These are phyloP conservation scores for Ophiostoma piceae DNA, from an alignment of 2,329 filamentous ascomycete species.

Conservation along the genomic window DNA sequence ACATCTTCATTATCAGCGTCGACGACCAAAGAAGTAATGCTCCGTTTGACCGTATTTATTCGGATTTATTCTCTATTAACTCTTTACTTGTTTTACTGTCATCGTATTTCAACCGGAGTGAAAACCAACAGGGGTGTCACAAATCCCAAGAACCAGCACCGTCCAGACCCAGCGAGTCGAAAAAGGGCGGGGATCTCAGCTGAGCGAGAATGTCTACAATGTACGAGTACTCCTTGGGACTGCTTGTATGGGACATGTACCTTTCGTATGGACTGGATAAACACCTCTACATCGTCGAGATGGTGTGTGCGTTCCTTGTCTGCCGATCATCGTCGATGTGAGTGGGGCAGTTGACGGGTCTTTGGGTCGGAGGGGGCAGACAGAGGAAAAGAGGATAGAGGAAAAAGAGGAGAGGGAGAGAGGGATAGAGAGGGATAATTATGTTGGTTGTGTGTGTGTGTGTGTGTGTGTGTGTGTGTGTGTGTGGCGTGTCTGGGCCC, in stretches of 20 bases:
- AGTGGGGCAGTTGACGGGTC: slow-evolving; percentile 3
- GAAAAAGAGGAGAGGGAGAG: neutral
- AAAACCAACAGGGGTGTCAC: neutral
- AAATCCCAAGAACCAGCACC: neutral
- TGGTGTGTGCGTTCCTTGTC: slow-evolving; percentile 5
- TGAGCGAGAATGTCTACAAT: neutral
- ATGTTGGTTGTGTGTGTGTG: neutral
- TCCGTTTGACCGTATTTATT: neutral
- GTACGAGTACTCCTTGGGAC: too few species aligned
- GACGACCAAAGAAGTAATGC: neutral
- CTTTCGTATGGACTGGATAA: neutral
- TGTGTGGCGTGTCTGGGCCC: slow-evolving; percentile 3
- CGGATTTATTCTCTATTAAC: neutral
- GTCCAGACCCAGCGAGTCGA: neutral
- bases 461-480: neutral
- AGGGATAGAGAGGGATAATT: neutral
- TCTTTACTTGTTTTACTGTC: neutral
- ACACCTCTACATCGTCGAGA: neutral
- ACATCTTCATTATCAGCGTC: neutral
- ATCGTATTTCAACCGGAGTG: neutral
- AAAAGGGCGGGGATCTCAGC: slow-evolving; percentile 7
- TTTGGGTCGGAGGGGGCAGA: slow-evolving; percentile 5
- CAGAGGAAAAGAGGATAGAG: neutral
- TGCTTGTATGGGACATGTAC: too few species aligned
- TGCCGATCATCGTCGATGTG: slow-evolving; percentile 7